Base-by-base conservation (phyloP, 257 asterid genomes). In the Salvia miltiorrhiza region DNA sequence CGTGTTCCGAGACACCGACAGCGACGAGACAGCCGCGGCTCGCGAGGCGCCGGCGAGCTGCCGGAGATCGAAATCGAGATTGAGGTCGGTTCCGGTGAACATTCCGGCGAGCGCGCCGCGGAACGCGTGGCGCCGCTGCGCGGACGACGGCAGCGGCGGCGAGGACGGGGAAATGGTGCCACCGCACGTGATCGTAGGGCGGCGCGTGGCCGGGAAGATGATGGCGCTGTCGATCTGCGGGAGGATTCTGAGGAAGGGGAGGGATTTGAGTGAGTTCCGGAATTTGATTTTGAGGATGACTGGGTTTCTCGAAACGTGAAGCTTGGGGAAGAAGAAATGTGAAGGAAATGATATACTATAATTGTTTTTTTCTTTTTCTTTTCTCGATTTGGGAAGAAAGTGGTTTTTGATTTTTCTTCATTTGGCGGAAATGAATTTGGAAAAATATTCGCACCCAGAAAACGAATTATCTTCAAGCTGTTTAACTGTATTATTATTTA, bases 271-370 rank as follows among this genome's bases (percentile, higher is more conserved):
- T 62, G 83, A 81, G 64, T 81, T 85, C 4, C 79, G 96, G 78
- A 83, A 87, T 77, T 83, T 85, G 13, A 75, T 91, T 69, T 82
- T 91, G n/a, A 74, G 90, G 70, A 79, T 89, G 87, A 89, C 93
- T 21, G 97, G 93, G 43, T 91, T 91, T 80, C 86, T 88, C 6
- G 96, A 91, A 74, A 65, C 89, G 7, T 91, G 75, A 81, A 41
- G 56, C 49, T 39, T 48, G 30, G 61, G 2, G 8, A 39, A 16
- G 14, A 19, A 16, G 37, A 19, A 47, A 33, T 33, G 62, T 43
- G 50, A 21, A 14, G 32, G 17, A 12, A 73, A 49, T n/a, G n/a
- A 4, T 4, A 49, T 30, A 30, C 35, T 59, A 60, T n/a, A 13
- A 0, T 32, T 57, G 4, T 16, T 59, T 35, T 0, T 17, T 1